phyloP scores from a whole-genome alignment of 75 land plant species.

The Cupressus sempervirens region DNA sequence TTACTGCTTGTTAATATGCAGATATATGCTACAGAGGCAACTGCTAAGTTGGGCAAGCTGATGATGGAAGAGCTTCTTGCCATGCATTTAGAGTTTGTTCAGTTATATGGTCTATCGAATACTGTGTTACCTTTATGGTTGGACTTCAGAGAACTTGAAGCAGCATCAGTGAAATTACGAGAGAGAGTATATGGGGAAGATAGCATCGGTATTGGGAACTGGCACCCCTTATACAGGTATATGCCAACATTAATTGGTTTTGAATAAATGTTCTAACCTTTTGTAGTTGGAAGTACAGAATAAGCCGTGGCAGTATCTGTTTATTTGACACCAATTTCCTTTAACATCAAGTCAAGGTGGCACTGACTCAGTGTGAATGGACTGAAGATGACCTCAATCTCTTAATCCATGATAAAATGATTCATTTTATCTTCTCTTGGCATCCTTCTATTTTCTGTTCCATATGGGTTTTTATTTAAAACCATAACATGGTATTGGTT shows the following conservation, averaged over 20 bases:
- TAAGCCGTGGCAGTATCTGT: neutral
- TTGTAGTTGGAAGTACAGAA: neutral
- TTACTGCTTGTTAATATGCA: slow-evolving; percentile 21
- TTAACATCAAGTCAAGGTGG: neutral
- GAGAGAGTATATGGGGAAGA: slow-evolving; percentile 42
- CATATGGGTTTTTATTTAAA: neutral
- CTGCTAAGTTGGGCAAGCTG: slow-evolving; percentile 67
- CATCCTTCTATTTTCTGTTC: neutral
- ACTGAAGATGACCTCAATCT: neutral
- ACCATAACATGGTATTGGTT: neutral
- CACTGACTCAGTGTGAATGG: neutral
- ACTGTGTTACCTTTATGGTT: slow-evolving; percentile 55
- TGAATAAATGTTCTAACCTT: neutral
- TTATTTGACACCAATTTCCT: neutral
- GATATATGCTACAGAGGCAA: slow-evolving; percentile 82
- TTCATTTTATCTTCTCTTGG: neutral
- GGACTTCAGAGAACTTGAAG: slow-evolving; percentile 40
- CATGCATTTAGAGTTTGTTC: slow-evolving; percentile 68
- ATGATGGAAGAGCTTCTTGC: slow-evolving; percentile 89
- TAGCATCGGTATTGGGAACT: slow-evolving; percentile 45
- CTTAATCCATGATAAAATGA: neutral
- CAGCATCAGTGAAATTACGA: slow-evolving; percentile 26
- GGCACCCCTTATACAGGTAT: slow-evolving; percentile 86
- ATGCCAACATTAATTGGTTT: neutral
- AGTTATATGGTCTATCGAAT: slow-evolving; percentile 52